Conservation (phyloP, 2,329 filamentous ascomycete species). For the Ascochyta viciae-villosae region DNA sequence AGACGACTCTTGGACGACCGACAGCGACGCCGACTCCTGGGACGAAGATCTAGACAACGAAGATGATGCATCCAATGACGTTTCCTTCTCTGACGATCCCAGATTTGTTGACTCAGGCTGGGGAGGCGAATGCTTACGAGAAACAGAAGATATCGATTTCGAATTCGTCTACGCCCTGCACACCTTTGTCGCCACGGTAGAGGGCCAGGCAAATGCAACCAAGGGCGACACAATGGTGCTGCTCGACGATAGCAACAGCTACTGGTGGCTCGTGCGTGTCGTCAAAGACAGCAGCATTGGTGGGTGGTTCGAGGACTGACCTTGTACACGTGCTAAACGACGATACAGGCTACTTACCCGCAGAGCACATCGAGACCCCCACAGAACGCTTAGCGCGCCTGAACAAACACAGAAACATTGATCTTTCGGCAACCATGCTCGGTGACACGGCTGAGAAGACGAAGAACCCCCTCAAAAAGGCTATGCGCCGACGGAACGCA, state of each 20-base stretch:
- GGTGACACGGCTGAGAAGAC: slow-evolving; percentile 78
- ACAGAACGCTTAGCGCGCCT: slow-evolving; percentile 91
- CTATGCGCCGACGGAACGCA: slow-evolving; percentile 79
- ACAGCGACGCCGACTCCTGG: slow-evolving; percentile 49
- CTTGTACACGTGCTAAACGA: slow-evolving; percentile 1
- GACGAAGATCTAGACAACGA: slow-evolving; percentile 42
- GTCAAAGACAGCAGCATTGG: slow-evolving; percentile 97
- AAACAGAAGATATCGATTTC: slow-evolving; percentile 98
- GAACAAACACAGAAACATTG: slow-evolving; percentile 98
- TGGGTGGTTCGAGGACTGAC: slow-evolving; percentile 45
- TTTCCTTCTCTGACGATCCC: slow-evolving; percentile 63
- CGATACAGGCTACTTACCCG: slow-evolving; percentile 86
- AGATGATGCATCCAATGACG: slow-evolving; percentile 68
- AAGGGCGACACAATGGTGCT: slow-evolving; percentile 99
- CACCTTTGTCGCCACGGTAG: slow-evolving; percentile 96
- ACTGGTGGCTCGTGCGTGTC: slow-evolving; percentile 98
- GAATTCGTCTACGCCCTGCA: slow-evolving; percentile 98
- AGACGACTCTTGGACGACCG: slow-evolving; percentile 45
- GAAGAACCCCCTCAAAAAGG: slow-evolving; percentile 82
- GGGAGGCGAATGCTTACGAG: slow-evolving; percentile 85
- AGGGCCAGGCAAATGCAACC: slow-evolving; percentile 96
- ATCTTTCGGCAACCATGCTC: slow-evolving; percentile 77
- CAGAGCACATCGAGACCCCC: slow-evolving; percentile 97
- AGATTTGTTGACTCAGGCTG: slow-evolving; percentile 75
- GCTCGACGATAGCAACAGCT: slow-evolving; percentile 97